Evolutionary conservation across 257 asterid species (phyloP).

Genomic region (Schizonepeta tenuifolia): DNA sequence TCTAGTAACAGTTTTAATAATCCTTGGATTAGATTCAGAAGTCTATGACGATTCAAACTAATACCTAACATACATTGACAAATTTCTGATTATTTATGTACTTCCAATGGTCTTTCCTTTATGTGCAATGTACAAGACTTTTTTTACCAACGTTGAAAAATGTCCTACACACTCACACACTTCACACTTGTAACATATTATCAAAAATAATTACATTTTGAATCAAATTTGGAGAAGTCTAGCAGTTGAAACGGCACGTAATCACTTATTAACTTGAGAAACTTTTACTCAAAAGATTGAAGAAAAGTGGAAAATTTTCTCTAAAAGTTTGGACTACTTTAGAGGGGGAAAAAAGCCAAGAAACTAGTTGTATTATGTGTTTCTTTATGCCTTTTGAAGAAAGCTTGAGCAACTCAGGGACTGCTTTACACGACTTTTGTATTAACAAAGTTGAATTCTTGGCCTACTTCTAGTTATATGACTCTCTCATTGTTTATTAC

Average conservation of each 20-base stretch:
- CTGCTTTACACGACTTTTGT: conserved; percentile 7
- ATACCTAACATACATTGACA: conserved; percentile 39
- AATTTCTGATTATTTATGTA: conserved; percentile 14
- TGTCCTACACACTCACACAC: not conserved
- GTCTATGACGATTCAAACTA: conserved; percentile 35
- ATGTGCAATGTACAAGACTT: conserved; percentile 28
- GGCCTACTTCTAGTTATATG: not conserved
- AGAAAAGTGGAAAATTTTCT: not conserved
- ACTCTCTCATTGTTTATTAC: not conserved
- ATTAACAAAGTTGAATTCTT: conserved; percentile 18
- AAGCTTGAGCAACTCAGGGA: not conserved
- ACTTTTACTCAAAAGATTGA: not conserved
- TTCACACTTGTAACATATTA: too few species aligned
- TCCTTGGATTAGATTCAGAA: not conserved
- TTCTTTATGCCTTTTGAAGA: not conserved
- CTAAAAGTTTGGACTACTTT: not conserved
- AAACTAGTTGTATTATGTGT: not conserved
- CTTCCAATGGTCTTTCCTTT: conserved; percentile 8
- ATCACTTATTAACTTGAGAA: not conserved
- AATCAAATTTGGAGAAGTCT: not conserved
- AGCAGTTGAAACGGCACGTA: not conserved
- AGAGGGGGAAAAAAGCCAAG: not conserved
- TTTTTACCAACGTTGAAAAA: conserved; percentile 26
- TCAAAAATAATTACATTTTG: too few species aligned
- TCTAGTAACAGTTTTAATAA: not conserved